These are phyloP conservation scores for Sanghuangporus weigelae DNA, from an alignment of 1,284 basidiomycete species.

Conservation along the genomic window DNA sequence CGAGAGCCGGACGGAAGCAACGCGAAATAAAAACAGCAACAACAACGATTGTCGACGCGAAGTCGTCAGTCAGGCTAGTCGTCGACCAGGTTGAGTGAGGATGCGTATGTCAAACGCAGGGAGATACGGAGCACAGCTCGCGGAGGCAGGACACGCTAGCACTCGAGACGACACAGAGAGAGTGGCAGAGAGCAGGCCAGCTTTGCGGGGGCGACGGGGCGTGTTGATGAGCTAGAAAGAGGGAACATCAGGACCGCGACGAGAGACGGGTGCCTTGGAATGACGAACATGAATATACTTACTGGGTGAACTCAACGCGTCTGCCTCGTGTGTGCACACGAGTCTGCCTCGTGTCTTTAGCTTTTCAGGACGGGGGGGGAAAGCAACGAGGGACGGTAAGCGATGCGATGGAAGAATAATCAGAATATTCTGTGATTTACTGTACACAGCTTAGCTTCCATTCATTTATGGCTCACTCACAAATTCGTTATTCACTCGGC, in stretches of 20 bases:
- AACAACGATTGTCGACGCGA: not conserved
- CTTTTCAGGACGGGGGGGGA: not conserved
- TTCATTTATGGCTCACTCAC: too few species aligned
- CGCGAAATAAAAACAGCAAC: not conserved
- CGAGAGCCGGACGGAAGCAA: not conserved
- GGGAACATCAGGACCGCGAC: not conserved
- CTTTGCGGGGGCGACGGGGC: not conserved
- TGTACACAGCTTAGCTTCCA: not conserved
- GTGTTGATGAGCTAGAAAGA: not conserved
- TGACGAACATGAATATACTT: not conserved
- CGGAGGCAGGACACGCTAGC: not conserved
- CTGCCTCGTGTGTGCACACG: slow-evolving; percentile 11
- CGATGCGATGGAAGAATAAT: not conserved
- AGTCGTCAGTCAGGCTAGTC: not conserved
- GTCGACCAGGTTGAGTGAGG: too few species aligned
- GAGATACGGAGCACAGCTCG: slow-evolving; percentile 5
- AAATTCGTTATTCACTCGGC: too few species aligned
- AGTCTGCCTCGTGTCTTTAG: slow-evolving; percentile 10
- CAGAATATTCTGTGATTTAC: not conserved
- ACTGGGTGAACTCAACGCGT: not conserved
- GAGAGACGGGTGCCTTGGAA: not conserved
- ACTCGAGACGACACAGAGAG: not conserved
- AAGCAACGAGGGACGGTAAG: not conserved
- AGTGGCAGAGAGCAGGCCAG: not conserved
- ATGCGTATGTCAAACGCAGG: slow-evolving; percentile 5